A percentile compares a stretch with the other conserved stretches of the same genome.
Conservation (phyloP, 2,329 filamentous ascomycete species). For the Ceratocystis ficicola region DNA sequence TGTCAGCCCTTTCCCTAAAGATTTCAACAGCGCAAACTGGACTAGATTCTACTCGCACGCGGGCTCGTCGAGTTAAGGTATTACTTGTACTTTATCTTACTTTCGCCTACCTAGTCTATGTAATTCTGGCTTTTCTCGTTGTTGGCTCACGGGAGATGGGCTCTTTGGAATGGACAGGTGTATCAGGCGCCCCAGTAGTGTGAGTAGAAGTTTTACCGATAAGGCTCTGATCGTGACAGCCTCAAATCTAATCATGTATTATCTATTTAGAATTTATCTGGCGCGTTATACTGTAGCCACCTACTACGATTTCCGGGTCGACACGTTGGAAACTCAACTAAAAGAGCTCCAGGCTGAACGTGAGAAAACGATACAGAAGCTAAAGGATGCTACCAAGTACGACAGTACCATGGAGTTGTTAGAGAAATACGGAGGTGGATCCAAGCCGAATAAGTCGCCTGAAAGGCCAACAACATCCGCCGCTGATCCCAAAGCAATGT, state of each 20-base stretch:
- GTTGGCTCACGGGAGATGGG: constrained; percentile 74
- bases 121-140: constrained; percentile 69
- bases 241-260: neutral
- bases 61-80: constrained; percentile 65
- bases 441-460: constrained; percentile 36
- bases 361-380: constrained; percentile 76
- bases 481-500: constrained; percentile 17
- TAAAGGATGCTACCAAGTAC: constrained; percentile 92
- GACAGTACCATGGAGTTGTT: constrained; percentile 86
- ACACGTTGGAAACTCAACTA: constrained; percentile 54
- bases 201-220: constrained; percentile 33
- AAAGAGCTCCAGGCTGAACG: constrained; percentile 68
- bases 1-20: constrained; percentile 69
- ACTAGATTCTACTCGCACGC: constrained; percentile 61
- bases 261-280: constrained; percentile 57
- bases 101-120: constrained; percentile 80
- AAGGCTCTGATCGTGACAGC: neutral
- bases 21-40: constrained; percentile 62
- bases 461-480: constrained; percentile 27
- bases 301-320: constrained; percentile 73
- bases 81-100: constrained; percentile 83
- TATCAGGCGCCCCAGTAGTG: constrained; percentile 68
- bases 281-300: constrained; percentile 53
- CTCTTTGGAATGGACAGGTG: constrained; percentile 60
- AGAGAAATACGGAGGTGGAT: constrained; percentile 73